Percentiles rank a stretch among this genome's conserved stretches.
These are phyloP conservation scores for Termitomyces sp. DNA, from an alignment of 768 basidiomycete genomes.

Conservation along the genomic window DNA sequence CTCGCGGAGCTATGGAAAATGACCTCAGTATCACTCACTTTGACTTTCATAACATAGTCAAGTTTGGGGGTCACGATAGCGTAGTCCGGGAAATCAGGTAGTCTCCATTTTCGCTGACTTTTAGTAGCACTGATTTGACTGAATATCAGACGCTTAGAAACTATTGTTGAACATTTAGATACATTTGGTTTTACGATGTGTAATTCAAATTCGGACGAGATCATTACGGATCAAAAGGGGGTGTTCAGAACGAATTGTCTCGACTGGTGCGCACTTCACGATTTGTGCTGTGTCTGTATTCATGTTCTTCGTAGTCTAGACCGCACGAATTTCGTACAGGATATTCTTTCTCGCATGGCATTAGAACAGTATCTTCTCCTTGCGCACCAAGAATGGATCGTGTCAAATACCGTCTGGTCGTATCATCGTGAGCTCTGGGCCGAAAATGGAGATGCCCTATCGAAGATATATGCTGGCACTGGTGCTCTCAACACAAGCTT, in stretches of 20 bases:
- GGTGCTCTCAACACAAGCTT: slow-evolving; percentile 94
- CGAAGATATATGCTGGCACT: slow-evolving; percentile 91
- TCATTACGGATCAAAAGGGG: slow-evolving; percentile 86
- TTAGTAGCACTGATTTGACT: not conserved
- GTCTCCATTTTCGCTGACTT: not conserved
- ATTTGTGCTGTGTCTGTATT: slow-evolving; percentile 1
- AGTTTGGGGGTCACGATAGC: slow-evolving; percentile 80
- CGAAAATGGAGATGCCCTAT: slow-evolving; percentile 91
- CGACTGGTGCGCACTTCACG: slow-evolving; percentile 63
- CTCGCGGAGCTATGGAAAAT: slow-evolving; percentile 56
- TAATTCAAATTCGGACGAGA: slow-evolving; percentile 56
- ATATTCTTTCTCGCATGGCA: slow-evolving; percentile 80
- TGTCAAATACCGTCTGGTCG: slow-evolving; percentile 67
- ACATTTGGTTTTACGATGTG: slow-evolving; percentile 84
- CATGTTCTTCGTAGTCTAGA: slow-evolving; percentile 59
- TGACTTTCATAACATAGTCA: slow-evolving; percentile 88
- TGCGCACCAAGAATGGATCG: slow-evolving; percentile 71
- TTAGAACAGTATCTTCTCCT: slow-evolving; percentile 81
- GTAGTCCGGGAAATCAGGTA: slow-evolving; percentile 71
- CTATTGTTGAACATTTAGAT: slow-evolving; percentile 60
- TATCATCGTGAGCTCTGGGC: slow-evolving; percentile 95
- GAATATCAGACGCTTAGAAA: slow-evolving; percentile 48
- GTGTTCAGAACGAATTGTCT: slow-evolving; percentile 93
- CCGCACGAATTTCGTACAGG: slow-evolving; percentile 96
- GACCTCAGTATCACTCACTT: slow-evolving; percentile 80